Evolutionary conservation across 176 grass and related monocot genomes (phyloP).

Genomic region (Poa pratensis): DNA sequence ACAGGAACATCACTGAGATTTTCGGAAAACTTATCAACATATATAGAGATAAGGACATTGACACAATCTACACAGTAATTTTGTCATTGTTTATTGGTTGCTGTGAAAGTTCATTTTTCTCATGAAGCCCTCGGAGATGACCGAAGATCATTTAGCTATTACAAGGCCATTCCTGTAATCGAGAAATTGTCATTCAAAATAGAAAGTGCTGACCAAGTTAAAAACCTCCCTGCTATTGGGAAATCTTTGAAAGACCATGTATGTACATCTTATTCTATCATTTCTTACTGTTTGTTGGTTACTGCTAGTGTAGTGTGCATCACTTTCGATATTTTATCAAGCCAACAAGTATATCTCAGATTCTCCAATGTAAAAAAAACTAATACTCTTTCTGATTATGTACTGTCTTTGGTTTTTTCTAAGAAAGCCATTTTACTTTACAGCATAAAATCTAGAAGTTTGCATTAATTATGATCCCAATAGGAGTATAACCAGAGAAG

Average conservation of each 20-base stretch:
- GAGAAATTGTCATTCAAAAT: conserved; percentile 94
- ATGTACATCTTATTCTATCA: conserved; percentile 39
- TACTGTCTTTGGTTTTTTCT: neutral
- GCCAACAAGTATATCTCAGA: neutral
- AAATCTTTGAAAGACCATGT: conserved; percentile 97
- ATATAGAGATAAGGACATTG: conserved; percentile 67
- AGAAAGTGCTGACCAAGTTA: conserved; percentile 84
- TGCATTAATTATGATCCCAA: neutral
- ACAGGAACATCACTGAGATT: conserved; percentile 86
- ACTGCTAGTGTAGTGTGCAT: neutral
- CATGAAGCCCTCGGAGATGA: conserved; percentile 89
- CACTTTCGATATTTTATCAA: conserved; percentile 15
- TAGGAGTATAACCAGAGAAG: neutral
- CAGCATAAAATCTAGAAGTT: neutral
- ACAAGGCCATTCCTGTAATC: conserved; percentile 91
- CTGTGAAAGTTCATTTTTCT: conserved; percentile 21
- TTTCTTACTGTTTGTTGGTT: conserved; percentile 33
- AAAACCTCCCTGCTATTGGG: conserved; percentile 82
- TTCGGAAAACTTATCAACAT: conserved; percentile 93
- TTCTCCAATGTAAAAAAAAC: conserved; percentile 24
- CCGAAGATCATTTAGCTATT: conserved; percentile 94
- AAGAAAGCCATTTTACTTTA: neutral
- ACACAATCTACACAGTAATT: neutral
- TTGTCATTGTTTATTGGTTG: neutral
- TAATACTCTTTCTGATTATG: neutral